phyloP scores from a whole-genome alignment of 2,329 filamentous ascomycete genomes.

The Fusarium sp. region DNA sequence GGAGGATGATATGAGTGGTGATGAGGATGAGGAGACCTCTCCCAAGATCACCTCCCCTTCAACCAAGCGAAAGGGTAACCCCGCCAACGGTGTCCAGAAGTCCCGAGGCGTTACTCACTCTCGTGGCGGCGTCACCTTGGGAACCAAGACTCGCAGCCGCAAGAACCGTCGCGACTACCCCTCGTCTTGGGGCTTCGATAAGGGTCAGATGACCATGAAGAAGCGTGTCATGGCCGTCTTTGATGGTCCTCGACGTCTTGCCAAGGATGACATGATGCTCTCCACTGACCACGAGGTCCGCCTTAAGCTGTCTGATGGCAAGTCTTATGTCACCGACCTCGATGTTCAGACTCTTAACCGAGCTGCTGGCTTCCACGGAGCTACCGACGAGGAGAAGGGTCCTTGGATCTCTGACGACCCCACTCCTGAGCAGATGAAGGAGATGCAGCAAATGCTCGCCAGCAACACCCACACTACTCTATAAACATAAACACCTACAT shows the following conservation, averaged over 20 bases:
- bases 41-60: conserved; percentile 59
- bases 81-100: conserved; percentile 69
- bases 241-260: conserved; percentile 85
- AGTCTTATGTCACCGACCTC: conserved; percentile 89
- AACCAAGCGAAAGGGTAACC: conserved; percentile 68
- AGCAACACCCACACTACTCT: conserved; percentile 38
- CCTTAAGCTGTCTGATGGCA: conserved; percentile 78
- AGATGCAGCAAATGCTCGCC: conserved; percentile 66
- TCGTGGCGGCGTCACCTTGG: conserved; percentile 74
- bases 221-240: conserved; percentile 95
- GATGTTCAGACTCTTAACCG: conserved; percentile 90
- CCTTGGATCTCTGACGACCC: conserved; percentile 82
- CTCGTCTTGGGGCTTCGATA: conserved; percentile 90
- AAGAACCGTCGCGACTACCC: conserved; percentile 96
- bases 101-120: conserved; percentile 81
- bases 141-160: conserved; percentile 72
- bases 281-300: conserved; percentile 95
- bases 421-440: conserved; percentile 68
- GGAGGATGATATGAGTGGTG: conserved; percentile 66
- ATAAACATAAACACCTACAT: conserved; percentile 22
- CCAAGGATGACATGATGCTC: conserved; percentile 99
- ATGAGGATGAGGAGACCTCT: conserved; percentile 63
- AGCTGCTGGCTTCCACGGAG: conserved; percentile 83
- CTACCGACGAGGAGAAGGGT: conserved; percentile 88
- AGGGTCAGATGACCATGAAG: conserved; percentile 97